Base-by-base conservation (phyloP, 1,139 yeast genomes). In the Lodderomyces margitis region DNA sequence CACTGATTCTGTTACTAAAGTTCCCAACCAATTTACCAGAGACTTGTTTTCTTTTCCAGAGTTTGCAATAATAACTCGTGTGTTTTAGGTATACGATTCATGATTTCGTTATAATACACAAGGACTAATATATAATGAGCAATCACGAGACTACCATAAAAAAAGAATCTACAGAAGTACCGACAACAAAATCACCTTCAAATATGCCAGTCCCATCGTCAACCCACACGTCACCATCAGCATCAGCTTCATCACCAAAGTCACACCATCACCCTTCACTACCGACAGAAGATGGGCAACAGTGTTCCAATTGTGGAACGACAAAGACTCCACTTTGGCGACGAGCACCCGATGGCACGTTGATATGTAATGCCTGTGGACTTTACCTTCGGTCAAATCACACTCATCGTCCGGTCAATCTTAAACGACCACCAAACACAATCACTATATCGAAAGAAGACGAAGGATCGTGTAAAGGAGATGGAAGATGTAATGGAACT, bases 401-500 rank as follows among this genome's bases (percentile, higher is more conserved):
- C 48, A 63, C 77, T 31, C 80, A 75, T 49, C 60, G 83, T 37
- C 74, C 74, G 45, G 85, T 80, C 27, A 81, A 80, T 53, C 63
- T 86, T 55, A 84, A 84, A 51, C 68, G 85, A 45, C 84, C 86
- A 1, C 87, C 88, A 4, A 75, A 75, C 49, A 71, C 80, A 15
- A 75, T 80, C 1, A 58, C 74, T 2, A 62, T 81, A 9, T 59
- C 63, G 6, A 61, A 66, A 27, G 57, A 53, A 20, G 66, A 66
- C 21, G 66, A 63, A 28, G 95, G 95, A 0, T 75, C 86, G 4
- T 87, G 95, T 55, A 80, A 82, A 45, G 95, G 95, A 9, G 87
- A 84, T 53, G 95, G 95, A 5, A 73, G 81, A 48, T 87, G 95
- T 60, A 86, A 86, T 54, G 95, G 95, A 2, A 86, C 92, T 1